phyloP scores from a whole-genome alignment of 148 eudicot species.

The Cornus kousa region DNA sequence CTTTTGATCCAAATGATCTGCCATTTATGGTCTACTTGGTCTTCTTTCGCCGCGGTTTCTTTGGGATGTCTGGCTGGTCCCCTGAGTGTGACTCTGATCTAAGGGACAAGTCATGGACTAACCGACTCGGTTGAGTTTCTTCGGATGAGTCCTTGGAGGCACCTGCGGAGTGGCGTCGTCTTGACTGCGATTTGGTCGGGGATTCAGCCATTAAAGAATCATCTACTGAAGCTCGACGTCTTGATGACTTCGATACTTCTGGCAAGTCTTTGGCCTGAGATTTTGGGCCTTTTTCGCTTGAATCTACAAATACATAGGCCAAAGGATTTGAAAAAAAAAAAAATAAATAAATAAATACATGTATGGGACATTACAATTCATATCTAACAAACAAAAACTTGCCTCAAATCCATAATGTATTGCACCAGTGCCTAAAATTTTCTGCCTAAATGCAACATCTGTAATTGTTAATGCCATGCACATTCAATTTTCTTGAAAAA shows the following conservation, averaged over 20 bases:
- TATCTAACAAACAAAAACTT: no score
- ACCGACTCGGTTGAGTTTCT: conserved; percentile 2
- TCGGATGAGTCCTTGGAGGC: conserved; percentile 20
- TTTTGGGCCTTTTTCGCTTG: conserved; percentile 3
- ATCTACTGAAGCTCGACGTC: conserved; percentile 10
- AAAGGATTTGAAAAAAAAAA: no score
- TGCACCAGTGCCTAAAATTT: no score
- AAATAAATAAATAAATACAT: not conserved
- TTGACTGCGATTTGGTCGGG: conserved; percentile 32
- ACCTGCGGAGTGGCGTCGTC: conserved; percentile 20
- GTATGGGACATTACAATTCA: no score
- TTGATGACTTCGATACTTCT: conserved; percentile 25
- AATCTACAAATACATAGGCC: conserved; percentile 4
- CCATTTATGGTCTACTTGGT: conserved; percentile 37
- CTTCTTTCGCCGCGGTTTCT: conserved; percentile 60
- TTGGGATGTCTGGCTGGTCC: conserved; percentile 49
- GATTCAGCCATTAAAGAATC: conserved; percentile 16
- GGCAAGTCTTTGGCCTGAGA: not conserved
- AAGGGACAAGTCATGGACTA: not conserved
- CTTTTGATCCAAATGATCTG: no score
- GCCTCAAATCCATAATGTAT: no score
- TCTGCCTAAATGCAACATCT: no score
- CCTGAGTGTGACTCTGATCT: conserved; percentile 15
- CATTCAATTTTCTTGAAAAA: no score
- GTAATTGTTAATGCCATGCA: no score